Evolutionary conservation across 1,139 yeast genomes (phyloP).

Genomic region (Yamadazyma epiphylla): DNA sequence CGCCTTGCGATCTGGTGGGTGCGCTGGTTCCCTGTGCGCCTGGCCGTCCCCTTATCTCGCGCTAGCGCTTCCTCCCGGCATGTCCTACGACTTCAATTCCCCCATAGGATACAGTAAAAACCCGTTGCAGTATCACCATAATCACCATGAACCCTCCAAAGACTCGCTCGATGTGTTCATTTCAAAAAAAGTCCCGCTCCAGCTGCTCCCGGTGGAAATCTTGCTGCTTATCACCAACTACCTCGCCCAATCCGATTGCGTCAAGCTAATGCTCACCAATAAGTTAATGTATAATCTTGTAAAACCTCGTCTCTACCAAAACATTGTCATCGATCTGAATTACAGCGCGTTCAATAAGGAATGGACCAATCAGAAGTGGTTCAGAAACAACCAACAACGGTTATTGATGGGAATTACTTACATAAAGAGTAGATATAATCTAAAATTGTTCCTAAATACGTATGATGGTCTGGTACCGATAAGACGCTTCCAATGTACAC

Average conservation of each 20-base stretch:
- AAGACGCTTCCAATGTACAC: constrained; percentile 20
- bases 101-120: constrained; percentile 15
- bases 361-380: too few species aligned
- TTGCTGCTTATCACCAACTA: constrained; percentile 24
- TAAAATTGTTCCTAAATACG: constrained; percentile 25
- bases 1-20: too few species aligned
- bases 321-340: constrained; percentile 35
- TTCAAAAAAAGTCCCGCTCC: too few species aligned
- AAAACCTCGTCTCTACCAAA: constrained; percentile 31
- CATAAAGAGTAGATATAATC: constrained; percentile 31
- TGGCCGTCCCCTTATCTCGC: too few species aligned
- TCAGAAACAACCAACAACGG: too few species aligned
- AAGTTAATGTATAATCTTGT: constrained; percentile 26
- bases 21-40: too few species aligned
- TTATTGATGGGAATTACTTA: constrained; percentile 22
- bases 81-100: constrained; percentile 7
- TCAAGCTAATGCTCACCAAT: constrained; percentile 30
- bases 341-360: constrained; percentile 36
- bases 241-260: constrained; percentile 41
- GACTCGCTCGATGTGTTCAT: too few species aligned
- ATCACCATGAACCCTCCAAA: too few species aligned
- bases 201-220: constrained; percentile 35
- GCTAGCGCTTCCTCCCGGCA: neutral
- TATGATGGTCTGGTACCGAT: constrained; percentile 9
- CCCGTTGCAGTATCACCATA: too few species aligned